These are phyloP conservation scores for Pachysandra terminalis DNA, from an alignment of 164 flowering plant genomes.

Conservation along the genomic window DNA sequence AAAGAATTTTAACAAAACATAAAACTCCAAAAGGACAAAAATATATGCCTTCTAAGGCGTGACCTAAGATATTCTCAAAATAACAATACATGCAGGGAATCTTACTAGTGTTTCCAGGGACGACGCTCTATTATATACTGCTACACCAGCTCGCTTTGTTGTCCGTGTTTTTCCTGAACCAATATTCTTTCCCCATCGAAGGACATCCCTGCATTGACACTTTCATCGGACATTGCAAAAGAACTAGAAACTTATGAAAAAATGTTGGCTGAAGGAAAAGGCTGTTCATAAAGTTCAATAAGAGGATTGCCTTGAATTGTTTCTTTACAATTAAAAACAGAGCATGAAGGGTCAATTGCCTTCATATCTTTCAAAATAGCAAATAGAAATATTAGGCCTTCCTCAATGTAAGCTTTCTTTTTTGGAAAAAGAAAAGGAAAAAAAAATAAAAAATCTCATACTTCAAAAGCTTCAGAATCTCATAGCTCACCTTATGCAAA, in stretches of 20 bases:
- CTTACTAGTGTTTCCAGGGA: conserved; percentile 88
- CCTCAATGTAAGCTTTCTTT: no score
- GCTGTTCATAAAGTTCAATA: no score
- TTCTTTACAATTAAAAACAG: no score
- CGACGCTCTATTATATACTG: conserved; percentile 86
- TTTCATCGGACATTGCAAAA: neutral
- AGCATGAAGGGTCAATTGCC: no score
- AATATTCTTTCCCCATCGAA: conserved; percentile 89
- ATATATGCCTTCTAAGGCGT: neutral
- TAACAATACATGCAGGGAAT: conserved; percentile 8
- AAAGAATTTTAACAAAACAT: no score
- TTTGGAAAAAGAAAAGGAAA: no score
- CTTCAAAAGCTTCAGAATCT: no score
- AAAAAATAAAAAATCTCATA: no score
- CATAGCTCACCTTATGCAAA: no score
- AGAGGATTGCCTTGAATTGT: no score
- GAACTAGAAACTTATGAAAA: neutral
- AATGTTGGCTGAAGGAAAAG: neutral
- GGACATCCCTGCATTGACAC: conserved; percentile 49
- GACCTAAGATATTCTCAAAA: conserved; percentile 2
- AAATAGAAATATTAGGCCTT: no score
- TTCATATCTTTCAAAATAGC: no score
- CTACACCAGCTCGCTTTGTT: conserved; percentile 79
- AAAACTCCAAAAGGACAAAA: neutral
- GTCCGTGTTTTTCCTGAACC: conserved; percentile 67